phyloP scores from a whole-genome alignment of 257 asterid genomes.

The Plantago elongata region DNA sequence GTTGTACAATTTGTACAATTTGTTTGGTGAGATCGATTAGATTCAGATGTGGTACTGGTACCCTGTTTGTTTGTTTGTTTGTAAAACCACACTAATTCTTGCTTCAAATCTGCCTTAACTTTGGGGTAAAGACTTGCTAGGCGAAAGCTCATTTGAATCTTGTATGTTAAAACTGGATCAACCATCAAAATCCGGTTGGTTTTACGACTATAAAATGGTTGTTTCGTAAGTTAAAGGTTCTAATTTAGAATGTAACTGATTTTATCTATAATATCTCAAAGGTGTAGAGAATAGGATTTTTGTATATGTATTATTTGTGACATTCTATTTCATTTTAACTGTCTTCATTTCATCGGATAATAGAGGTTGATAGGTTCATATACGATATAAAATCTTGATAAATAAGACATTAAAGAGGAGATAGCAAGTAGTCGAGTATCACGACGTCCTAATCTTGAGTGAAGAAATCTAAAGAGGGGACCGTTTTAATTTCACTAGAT shows the following conservation, averaged over 20 bases:
- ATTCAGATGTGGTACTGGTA: too few relatives aligned
- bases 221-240: neutral
- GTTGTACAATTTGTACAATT: too few relatives aligned
- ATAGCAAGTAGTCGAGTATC: conserved; percentile 23
- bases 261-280: too few relatives aligned
- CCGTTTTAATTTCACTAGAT: too few relatives aligned
- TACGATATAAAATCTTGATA: neutral
- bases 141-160: conserved; percentile 37
- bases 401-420: conserved; percentile 10
- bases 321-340: too few relatives aligned
- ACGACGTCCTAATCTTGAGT: too few relatives aligned
- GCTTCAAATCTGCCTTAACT: conserved; percentile 44
- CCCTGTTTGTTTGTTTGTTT: neutral
- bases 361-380: too few relatives aligned
- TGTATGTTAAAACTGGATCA: conserved; percentile 17
- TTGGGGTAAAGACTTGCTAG: conserved; percentile 38
- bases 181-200: neutral
- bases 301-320: too few relatives aligned
- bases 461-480: too few relatives aligned
- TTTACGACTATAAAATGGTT: neutral
- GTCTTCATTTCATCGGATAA: too few relatives aligned
- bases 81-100: conserved; percentile 4
- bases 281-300: too few relatives aligned
- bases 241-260: too few relatives aligned
- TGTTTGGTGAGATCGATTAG: conserved; percentile 6